Evolutionary conservation across 225 moss, liverwort and hornwort species (phyloP).

Genomic region (Bryum argenteum): DNA sequence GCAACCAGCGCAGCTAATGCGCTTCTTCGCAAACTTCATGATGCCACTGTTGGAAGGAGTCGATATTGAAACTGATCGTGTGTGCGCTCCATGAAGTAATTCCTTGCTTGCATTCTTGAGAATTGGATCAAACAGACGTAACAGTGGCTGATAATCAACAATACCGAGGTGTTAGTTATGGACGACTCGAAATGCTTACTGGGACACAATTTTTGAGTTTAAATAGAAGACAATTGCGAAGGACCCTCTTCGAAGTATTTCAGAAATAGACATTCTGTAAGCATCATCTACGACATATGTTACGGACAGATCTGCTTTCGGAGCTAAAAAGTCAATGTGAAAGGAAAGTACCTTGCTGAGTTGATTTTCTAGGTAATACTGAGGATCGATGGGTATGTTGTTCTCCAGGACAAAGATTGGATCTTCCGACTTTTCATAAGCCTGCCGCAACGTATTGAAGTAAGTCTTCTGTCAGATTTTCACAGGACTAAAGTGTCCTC

Average conservation of each 20-base stretch:
- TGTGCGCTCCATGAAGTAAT: constrained; percentile 91
- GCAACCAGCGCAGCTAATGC: constrained; percentile 88
- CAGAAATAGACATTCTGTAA: constrained; percentile 18
- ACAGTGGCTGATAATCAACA: constrained; percentile 64
- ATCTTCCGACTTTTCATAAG: constrained; percentile 98
- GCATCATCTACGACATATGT: constrained; percentile 6
- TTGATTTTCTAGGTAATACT: constrained; percentile 96
- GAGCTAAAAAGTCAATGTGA: constrained; percentile 9
- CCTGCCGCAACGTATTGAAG: constrained; percentile 49
- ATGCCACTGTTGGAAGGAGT: constrained; percentile 96
- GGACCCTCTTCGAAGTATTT: background rate
- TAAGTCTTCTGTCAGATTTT: constrained; percentile 3
- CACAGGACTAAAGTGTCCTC: constrained; percentile 7
- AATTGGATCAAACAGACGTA: constrained; percentile 95
- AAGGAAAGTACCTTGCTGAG: constrained; percentile 85
- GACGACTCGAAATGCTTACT: background rate
- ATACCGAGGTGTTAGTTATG: constrained; percentile 16
- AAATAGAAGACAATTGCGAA: constrained; percentile 12
- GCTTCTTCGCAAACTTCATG: constrained; percentile 98
- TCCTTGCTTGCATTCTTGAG: constrained; percentile 97
- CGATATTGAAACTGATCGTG: constrained; percentile 91
- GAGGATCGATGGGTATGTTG: constrained; percentile 93
- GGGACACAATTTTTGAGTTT: background rate
- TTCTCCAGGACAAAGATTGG: constrained; percentile 98
- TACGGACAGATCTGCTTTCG: background rate